Conservation (phyloP, 1,284 basidiomycete genomes). For the Dichomitus squalens region DNA sequence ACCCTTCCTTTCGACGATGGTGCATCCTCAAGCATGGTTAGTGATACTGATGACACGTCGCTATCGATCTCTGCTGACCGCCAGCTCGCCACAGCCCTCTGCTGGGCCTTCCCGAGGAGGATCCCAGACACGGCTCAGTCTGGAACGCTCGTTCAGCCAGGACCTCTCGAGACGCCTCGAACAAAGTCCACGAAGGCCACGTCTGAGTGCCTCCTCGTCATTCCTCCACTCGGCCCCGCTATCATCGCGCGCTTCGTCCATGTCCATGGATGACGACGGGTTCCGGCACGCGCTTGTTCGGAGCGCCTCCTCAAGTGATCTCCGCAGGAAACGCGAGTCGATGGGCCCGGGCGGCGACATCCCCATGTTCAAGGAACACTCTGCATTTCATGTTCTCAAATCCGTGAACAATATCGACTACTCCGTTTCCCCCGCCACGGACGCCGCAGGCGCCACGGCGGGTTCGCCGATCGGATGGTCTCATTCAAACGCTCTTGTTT, state of each 20-base stretch:
- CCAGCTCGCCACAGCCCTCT: background rate
- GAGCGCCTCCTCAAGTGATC: conserved; percentile 13
- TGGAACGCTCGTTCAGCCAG: conserved; percentile 4
- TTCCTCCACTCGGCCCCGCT: conserved; percentile 11
- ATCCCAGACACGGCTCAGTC: background rate
- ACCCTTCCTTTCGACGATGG: conserved; percentile 4
- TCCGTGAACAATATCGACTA: conserved; percentile 23
- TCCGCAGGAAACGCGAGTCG: conserved; percentile 16
- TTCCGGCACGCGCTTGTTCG: conserved; percentile 14
- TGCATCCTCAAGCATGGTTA: conserved; percentile 1
- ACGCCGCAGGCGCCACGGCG: conserved; percentile 13
- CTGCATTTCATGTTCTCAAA: conserved; percentile 18
- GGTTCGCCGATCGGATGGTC: conserved; percentile 46
- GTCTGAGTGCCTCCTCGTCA: conserved; percentile 11
- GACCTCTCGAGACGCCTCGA: background rate
- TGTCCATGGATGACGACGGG: conserved; percentile 19
- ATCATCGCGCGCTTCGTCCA: conserved; percentile 19
- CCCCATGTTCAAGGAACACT: conserved; percentile 17
- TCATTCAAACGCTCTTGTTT: conserved; percentile 44
- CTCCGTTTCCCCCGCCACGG: conserved; percentile 11
- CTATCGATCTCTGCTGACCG: conserved; percentile 1
- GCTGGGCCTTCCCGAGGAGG: conserved; percentile 2
- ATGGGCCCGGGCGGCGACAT: conserved; percentile 12
- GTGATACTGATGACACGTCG: conserved; percentile 7
- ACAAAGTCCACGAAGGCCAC: conserved; percentile 2